Conservation (phyloP, 352 stramenopile genomes). For the Phytophthora brassicae region DNA sequence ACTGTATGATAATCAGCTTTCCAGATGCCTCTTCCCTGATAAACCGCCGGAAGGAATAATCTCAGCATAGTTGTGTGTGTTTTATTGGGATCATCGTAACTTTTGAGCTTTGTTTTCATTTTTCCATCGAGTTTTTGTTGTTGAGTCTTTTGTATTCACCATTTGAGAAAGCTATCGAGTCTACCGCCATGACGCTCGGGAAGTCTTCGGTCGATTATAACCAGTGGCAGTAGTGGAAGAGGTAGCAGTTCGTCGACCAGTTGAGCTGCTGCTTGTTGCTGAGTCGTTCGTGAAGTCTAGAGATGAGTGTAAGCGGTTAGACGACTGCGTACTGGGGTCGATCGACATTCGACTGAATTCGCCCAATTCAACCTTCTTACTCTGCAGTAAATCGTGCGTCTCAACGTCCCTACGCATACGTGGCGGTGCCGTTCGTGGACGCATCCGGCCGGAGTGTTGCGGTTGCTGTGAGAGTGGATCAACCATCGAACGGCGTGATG, state of each 20-base stretch:
- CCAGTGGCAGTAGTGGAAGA: conserved; percentile 4
- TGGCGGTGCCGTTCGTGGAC: conserved; percentile 47
- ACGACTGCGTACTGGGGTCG: conserved; percentile 20
- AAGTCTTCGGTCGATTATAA: conserved; percentile 31
- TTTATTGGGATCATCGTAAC: neutral
- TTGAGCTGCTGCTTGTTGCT: neutral
- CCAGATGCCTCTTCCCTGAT: conserved; percentile 13
- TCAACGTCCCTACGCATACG: conserved; percentile 46
- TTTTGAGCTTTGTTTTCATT: conserved; percentile 11
- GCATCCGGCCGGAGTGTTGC: conserved; percentile 11
- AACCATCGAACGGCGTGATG: conserved; percentile 18
- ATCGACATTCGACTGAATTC: conserved; percentile 26
- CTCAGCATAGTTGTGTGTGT: conserved; percentile 7
- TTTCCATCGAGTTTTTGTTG: conserved; percentile 24
- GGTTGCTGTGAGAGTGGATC: conserved; percentile 26
- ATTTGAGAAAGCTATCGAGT: neutral
- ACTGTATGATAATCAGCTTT: too few species aligned
- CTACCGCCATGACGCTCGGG: conserved; percentile 60
- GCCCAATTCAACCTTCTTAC: conserved; percentile 40
- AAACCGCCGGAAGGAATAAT: conserved; percentile 3
- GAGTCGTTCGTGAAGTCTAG: conserved; percentile 27
- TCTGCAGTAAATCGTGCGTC: conserved; percentile 43
- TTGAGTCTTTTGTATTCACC: conserved; percentile 1
- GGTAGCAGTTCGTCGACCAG: conserved; percentile 18
- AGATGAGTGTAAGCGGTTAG: conserved; percentile 37